phyloP scores from a whole-genome alignment of 805 yeast species.

The Metschnikowia shivogae region DNA sequence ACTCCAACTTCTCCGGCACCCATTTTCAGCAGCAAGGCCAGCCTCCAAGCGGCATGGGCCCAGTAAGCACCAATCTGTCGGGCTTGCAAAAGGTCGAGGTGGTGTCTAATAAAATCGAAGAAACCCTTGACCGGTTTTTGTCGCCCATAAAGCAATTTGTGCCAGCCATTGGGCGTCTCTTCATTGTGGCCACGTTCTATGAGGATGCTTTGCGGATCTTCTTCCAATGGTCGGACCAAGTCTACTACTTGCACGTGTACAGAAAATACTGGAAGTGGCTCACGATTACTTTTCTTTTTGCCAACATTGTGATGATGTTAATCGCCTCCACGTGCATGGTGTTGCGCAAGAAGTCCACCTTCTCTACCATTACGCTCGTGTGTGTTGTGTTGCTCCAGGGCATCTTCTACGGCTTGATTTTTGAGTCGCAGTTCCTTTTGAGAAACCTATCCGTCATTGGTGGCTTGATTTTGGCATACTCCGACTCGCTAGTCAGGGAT shows the following conservation, averaged over 20 bases:
- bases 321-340: constrained; percentile 69
- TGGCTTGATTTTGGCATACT: constrained; percentile 80
- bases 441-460: constrained; percentile 90
- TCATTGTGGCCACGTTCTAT: constrained; percentile 88
- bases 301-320: constrained; percentile 67
- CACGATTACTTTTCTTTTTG: constrained; percentile 63
- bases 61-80: constrained; percentile 25
- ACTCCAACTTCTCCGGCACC: constrained; percentile 4
- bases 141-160: constrained; percentile 64
- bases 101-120: constrained; percentile 52
- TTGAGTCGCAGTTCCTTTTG: constrained; percentile 75
- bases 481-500: constrained; percentile 80
- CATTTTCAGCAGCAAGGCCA: constrained; percentile 11
- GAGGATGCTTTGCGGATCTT: constrained; percentile 84
- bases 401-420: constrained; percentile 77
- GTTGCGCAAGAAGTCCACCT: constrained; percentile 59
- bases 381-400: constrained; percentile 80
- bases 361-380: constrained; percentile 66
- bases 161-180: constrained; percentile 82
- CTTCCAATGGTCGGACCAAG: constrained; percentile 89
- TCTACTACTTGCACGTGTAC: constrained; percentile 73
- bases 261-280: constrained; percentile 76
- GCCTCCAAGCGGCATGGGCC: constrained; percentile 15
- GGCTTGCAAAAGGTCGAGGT: constrained; percentile 44
- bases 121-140: constrained; percentile 45